These are phyloP conservation scores for Lichtheimia hyalospora DNA, from an alignment of 371 early-diverging fungal species.

Conservation along the genomic window DNA sequence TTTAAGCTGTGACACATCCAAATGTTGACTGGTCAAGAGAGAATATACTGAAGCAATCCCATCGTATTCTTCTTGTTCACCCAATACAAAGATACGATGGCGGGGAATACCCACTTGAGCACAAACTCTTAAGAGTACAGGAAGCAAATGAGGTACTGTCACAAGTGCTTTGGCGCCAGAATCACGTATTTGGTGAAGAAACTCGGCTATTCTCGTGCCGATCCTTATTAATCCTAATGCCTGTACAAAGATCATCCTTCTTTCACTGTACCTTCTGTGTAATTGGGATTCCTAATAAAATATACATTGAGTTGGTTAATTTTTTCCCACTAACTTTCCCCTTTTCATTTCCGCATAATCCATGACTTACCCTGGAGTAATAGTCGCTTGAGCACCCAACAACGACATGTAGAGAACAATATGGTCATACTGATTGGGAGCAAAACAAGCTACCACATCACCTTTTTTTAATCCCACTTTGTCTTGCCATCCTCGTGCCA, in stretches of 20 bases:
- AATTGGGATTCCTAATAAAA: slow-evolving; percentile 16
- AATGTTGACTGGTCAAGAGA: slow-evolving; percentile 9
- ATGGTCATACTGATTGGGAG: slow-evolving; percentile 63
- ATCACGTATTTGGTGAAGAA: slow-evolving; percentile 18
- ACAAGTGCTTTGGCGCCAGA: slow-evolving; percentile 56
- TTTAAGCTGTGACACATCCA: slow-evolving; percentile 14
- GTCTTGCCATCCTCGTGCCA: slow-evolving; percentile 65
- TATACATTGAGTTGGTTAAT: background rate
- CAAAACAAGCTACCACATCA: slow-evolving; percentile 68
- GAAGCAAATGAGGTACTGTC: slow-evolving; percentile 45
- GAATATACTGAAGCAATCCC: slow-evolving; percentile 25
- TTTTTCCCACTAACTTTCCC: background rate
- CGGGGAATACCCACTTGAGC: slow-evolving; percentile 48
- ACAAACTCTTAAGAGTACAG: slow-evolving; percentile 52
- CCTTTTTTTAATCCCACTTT: slow-evolving; percentile 56
- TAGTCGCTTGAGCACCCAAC: slow-evolving; percentile 32
- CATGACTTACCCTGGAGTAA: slow-evolving; percentile 33
- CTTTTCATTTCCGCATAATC: background rate
- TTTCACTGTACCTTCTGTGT: slow-evolving; percentile 18
- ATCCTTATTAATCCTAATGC: slow-evolving; percentile 50
- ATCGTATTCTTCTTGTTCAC: slow-evolving; percentile 31
- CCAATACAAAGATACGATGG: slow-evolving; percentile 57
- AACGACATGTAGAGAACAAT: slow-evolving; percentile 36
- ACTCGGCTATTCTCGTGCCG: slow-evolving; percentile 38
- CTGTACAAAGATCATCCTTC: slow-evolving; percentile 23